A percentile compares a stretch with the other conserved stretches of the same genome.
phyloP scores from a whole-genome alignment of 441 rosid species.

The Erysimum pusillum region DNA sequence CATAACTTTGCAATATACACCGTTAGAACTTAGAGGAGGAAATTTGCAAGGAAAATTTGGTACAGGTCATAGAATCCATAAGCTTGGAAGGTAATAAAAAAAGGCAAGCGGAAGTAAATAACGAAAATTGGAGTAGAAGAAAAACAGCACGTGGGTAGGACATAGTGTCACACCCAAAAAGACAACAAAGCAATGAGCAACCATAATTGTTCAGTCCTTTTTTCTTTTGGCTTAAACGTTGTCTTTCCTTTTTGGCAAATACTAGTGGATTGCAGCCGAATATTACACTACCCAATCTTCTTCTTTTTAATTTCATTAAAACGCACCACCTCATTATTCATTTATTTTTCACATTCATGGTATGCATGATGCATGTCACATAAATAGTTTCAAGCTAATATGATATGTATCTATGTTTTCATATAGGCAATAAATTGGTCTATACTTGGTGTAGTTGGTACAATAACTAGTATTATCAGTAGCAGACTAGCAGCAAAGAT shows the following conservation, averaged over 20 bases:
- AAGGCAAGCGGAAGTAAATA: not conserved
- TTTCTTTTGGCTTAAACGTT: conserved; percentile 31
- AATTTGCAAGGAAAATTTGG: too few relatives aligned
- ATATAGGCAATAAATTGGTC: not conserved
- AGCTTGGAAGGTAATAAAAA: conserved; percentile 2
- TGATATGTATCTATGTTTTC: too few relatives aligned
- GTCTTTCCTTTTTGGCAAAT: conserved; percentile 46
- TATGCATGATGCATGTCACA: not conserved
- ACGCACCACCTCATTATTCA: conserved; percentile 25
- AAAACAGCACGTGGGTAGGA: conserved; percentile 46
- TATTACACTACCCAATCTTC: conserved; percentile 26
- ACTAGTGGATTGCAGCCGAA: conserved; percentile 44
- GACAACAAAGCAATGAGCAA: conserved; percentile 47
- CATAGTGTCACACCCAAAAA: conserved; percentile 37
- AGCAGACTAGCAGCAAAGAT: conserved; percentile 20
- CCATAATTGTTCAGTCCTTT: conserved; percentile 28
- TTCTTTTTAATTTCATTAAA: conserved; percentile 5
- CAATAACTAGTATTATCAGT: conserved; percentile 23
- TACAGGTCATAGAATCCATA: not conserved
- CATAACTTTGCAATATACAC: not conserved
- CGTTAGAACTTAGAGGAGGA: not conserved
- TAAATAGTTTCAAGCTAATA: too few relatives aligned
- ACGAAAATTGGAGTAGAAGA: conserved; percentile 19
- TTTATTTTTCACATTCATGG: conserved; percentile 13
- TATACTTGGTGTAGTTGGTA: not conserved